phyloP scores from a whole-genome alignment of 2,329 filamentous ascomycete genomes.

The Aspergillus sp. region DNA sequence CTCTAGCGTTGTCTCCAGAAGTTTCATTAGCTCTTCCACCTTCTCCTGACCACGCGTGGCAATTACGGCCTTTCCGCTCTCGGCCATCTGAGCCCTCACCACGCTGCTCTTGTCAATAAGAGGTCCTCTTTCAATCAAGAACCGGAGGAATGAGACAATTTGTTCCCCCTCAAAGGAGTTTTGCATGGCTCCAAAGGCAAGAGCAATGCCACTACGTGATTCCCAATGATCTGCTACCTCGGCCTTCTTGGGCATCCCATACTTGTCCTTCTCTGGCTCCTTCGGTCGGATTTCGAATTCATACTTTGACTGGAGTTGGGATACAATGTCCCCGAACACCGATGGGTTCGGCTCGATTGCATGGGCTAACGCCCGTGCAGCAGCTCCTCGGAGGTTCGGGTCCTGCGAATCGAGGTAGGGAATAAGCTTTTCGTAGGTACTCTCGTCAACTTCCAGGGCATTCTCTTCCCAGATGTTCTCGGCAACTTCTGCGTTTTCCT shows the following conservation, averaged over 20 bases:
- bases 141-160: conserved; percentile 76
- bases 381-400: conserved; percentile 76
- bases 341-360: conserved; percentile 62
- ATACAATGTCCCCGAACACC: conserved; percentile 63
- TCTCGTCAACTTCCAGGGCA: conserved; percentile 66
- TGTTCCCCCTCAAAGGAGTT: conserved; percentile 66
- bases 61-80: conserved; percentile 80
- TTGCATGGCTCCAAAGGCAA: conserved; percentile 81
- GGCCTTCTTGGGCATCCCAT: conserved; percentile 89
- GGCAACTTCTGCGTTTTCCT: conserved; percentile 81
- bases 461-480: conserved; percentile 95
- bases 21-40: conserved; percentile 86
- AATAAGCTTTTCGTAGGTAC: conserved; percentile 67
- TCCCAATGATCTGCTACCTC: conserved; percentile 91
- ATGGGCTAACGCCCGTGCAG: conserved; percentile 77
- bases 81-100: conserved; percentile 87
- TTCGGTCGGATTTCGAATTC: conserved; percentile 76
- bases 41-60: conserved; percentile 76
- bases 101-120: conserved; percentile 76
- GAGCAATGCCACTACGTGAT: conserved; percentile 80
- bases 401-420: conserved; percentile 80
- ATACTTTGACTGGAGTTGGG: conserved; percentile 70
- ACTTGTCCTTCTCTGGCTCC: conserved; percentile 82
- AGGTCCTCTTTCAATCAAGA: conserved; percentile 81
- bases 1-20: conserved; percentile 87